These are phyloP conservation scores for Puccinia coronata DNA, from an alignment of 1,284 basidiomycete genomes.

Conservation along the genomic window DNA sequence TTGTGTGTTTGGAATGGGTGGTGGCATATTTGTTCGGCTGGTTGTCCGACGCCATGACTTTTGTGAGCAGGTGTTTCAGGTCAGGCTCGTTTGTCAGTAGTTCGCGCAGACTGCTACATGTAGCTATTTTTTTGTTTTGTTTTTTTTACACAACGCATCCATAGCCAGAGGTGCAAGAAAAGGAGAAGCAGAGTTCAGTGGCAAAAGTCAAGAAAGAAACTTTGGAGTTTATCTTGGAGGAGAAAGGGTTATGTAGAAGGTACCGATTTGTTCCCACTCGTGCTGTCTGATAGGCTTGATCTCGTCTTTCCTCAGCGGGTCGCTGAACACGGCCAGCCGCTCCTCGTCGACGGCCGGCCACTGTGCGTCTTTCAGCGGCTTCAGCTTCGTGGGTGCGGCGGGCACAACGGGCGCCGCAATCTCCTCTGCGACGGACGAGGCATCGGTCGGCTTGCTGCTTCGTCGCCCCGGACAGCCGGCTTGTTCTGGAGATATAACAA, in stretches of 20 bases:
- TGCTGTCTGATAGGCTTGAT: slow-evolving; percentile 38
- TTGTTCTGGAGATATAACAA: slow-evolving; percentile 17
- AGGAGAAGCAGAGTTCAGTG: neutral
- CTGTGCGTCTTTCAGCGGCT: neutral
- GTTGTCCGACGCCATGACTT: neutral
- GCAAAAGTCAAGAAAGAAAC: neutral
- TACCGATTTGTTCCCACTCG: slow-evolving; percentile 43
- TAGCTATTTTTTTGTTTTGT: too few relatives aligned
- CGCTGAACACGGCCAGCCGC: slow-evolving; percentile 8
- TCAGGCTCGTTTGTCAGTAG: neutral
- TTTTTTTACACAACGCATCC: neutral
- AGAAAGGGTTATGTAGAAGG: neutral
- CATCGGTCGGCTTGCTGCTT: neutral
- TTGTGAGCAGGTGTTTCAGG: neutral
- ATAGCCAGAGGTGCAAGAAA: slow-evolving; percentile 3
- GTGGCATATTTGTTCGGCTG: too few relatives aligned
- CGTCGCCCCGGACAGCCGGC: slow-evolving; percentile 18
- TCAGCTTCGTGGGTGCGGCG: neutral
- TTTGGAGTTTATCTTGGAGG: too few relatives aligned
- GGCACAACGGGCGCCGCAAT: neutral
- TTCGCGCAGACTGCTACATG: neutral
- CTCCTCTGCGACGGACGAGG: too few relatives aligned
- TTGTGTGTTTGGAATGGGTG: neutral
- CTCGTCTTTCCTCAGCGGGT: slow-evolving; percentile 37
- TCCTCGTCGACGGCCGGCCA: slow-evolving; percentile 28